Percentiles rank a stretch among this genome's conserved stretches.
phyloP scores from a whole-genome alignment of 2,329 filamentous ascomycete species.

The Colletotrichum godetiae region DNA sequence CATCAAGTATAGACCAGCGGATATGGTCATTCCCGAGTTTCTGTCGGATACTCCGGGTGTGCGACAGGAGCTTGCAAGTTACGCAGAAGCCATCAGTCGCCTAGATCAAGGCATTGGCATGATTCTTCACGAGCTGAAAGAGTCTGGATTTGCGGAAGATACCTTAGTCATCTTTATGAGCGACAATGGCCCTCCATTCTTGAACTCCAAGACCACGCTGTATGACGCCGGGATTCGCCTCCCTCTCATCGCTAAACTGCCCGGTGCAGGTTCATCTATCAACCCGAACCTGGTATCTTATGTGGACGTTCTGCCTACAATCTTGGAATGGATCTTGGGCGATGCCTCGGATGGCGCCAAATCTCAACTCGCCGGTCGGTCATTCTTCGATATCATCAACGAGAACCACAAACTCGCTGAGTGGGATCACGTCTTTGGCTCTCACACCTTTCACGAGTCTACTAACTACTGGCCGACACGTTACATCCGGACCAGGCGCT shows the following conservation, averaged over 20 bases:
- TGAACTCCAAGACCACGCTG: constrained; percentile 63
- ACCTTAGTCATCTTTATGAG: constrained; percentile 59
- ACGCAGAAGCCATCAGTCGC: constrained; percentile 36
- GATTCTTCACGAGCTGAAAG: not conserved
- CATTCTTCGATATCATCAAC: not conserved
- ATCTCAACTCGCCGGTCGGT: not conserved
- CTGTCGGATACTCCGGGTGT: constrained; percentile 51
- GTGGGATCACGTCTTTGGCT: constrained; percentile 57
- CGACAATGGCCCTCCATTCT: constrained; percentile 61
- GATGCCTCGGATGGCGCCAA: not conserved
- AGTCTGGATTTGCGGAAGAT: constrained; percentile 43
- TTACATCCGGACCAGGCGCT: constrained; percentile 50
- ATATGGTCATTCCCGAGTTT: constrained; percentile 37
- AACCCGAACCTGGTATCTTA: not conserved
- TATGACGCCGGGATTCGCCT: constrained; percentile 47
- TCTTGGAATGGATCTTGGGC: not conserved
- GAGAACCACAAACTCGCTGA: constrained; percentile 37
- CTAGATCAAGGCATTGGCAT: constrained; percentile 13
- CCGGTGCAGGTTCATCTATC: not conserved
- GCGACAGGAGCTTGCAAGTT: constrained; percentile 55
- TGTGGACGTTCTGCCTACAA: not conserved
- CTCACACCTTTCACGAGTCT: constrained; percentile 63
- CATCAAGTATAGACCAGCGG: not conserved
- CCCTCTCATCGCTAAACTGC: not conserved
- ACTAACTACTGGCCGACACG: constrained; percentile 63